Conservation (phyloP, 352 stramenopile species). For the Pythium brachiatum region DNA sequence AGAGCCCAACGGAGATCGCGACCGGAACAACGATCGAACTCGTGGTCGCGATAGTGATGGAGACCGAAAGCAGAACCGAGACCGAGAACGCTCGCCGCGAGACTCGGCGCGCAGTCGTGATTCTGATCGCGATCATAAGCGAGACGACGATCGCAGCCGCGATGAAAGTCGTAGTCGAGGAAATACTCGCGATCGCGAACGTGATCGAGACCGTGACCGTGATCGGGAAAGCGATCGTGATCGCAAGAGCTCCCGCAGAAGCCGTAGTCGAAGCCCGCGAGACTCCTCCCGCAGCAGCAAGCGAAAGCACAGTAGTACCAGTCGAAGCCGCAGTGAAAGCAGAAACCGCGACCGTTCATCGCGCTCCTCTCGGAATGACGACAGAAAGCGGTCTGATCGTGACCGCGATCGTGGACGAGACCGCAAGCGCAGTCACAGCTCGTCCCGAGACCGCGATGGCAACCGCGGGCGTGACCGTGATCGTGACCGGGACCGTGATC, state of each 20-base stretch:
- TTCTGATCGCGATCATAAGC: neutral
- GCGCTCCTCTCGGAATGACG: constrained; percentile 8
- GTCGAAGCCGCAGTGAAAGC: constrained; percentile 28
- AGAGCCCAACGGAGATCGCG: neutral
- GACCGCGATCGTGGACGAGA: neutral
- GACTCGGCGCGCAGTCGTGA: neutral
- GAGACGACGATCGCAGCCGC: constrained; percentile 8
- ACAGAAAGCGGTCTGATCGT: neutral
- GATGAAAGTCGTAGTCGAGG: constrained; percentile 15
- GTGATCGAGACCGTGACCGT: constrained; percentile 32
- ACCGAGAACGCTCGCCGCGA: constrained; percentile 3
- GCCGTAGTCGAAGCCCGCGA: constrained; percentile 35
- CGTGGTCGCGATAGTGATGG: constrained; percentile 1
- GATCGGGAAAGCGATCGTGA: constrained; percentile 14
- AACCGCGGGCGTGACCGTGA: neutral
- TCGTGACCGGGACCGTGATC: neutral
- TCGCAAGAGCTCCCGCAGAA: constrained; percentile 10
- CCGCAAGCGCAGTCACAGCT: constrained; percentile 5
- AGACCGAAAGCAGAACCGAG: neutral
- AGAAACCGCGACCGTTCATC: constrained; percentile 23
- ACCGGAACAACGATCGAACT: neutral
- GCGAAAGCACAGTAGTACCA: constrained; percentile 39
- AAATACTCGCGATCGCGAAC: constrained; percentile 13
- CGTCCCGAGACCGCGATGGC: neutral
- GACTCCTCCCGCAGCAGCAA: constrained; percentile 31